Evolutionary conservation across 2,329 filamentous ascomycete genomes (phyloP), one percentile per base, ranked within the genome.

Genomic region (Arthrobotrys musiformis): DNA sequence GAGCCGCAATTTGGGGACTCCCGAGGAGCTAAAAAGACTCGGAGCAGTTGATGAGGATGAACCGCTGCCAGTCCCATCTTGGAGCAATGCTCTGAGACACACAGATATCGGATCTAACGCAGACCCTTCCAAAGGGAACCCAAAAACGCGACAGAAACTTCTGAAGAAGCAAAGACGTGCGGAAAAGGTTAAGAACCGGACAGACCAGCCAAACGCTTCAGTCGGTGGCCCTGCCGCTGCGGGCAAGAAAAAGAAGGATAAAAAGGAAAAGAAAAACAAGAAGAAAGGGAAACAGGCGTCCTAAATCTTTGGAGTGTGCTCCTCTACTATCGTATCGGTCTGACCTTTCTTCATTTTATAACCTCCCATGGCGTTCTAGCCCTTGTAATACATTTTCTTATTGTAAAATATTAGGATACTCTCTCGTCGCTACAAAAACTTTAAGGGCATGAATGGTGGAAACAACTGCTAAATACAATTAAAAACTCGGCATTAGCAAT

Each of bases 131-230:
- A 61, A 48, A 4, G 17, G 8, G 33, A 19, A 56, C 37, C 42
- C 56, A 22, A 66, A 61, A 37, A 3, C 15, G 9, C 11, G 9
- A 11, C 46, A 50, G 44, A 76, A 70, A 24, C 40, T 63, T 28
- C 61, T 68, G 44, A 76, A 76, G 35, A 76, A 76, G 60, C 56
- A 70, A 56, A 64, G 72, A 19, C 54, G 72, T 6, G 72, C 72
- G 6, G 64, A 26, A n/a, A 76, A 70, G 33, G 72, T 76, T 50
- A 69, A 76, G 50, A 76, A 42, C 58, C 70, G 70, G 4, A 11
- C 42, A 6, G 54, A 69, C 7, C 63, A 70, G 33, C 30, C 28
- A 28, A 42, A 17, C 19, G 58, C 19, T 35, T 33, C 70, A 46
- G 30, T 22, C 9, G 44, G 42, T 15, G 6, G 15, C 24, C 4